Conservation (phyloP, 139 green algal genomes). For the Tetraselmis striata region DNA sequence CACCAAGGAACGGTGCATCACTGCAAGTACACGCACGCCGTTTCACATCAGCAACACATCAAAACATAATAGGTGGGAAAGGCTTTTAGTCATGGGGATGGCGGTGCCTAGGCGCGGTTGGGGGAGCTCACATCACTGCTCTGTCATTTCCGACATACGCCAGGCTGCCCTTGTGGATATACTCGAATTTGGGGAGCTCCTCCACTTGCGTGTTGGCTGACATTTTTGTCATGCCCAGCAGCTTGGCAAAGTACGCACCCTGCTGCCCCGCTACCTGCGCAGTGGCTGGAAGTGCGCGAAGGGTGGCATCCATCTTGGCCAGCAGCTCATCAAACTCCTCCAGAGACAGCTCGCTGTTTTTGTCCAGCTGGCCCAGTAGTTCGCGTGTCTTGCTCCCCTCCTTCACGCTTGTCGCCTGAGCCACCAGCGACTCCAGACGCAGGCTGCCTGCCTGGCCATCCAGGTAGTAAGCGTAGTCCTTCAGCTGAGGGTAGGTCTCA, state of each 20-base stretch:
- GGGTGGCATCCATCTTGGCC: conserved; percentile 52
- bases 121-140: conserved; percentile 87
- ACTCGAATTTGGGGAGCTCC: conserved; percentile 19
- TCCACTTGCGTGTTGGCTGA: background rate
- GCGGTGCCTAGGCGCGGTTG: too few species aligned
- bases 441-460: conserved; percentile 26
- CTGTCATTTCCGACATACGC: conserved; percentile 83
- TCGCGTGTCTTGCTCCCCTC: conserved; percentile 4
- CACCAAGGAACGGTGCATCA: conserved; percentile 69
- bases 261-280: conserved; percentile 63
- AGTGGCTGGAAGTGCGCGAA: conserved; percentile 72
- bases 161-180: conserved; percentile 62
- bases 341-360: conserved; percentile 32
- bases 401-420: background rate
- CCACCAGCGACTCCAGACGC: conserved; percentile 12
- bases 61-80: too few species aligned
- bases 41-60: too few species aligned
- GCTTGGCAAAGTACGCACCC: conserved; percentile 65
- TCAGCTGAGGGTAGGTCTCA: conserved; percentile 69
- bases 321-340: conserved; percentile 72
- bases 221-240: conserved; percentile 5
- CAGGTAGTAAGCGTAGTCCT: conserved; percentile 72
- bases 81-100: too few species aligned
- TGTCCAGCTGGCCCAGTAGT: conserved; percentile 24
- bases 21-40: too few species aligned